Conservation (phyloP, 1,284 basidiomycete species). For the Peniophora sp. region DNA sequence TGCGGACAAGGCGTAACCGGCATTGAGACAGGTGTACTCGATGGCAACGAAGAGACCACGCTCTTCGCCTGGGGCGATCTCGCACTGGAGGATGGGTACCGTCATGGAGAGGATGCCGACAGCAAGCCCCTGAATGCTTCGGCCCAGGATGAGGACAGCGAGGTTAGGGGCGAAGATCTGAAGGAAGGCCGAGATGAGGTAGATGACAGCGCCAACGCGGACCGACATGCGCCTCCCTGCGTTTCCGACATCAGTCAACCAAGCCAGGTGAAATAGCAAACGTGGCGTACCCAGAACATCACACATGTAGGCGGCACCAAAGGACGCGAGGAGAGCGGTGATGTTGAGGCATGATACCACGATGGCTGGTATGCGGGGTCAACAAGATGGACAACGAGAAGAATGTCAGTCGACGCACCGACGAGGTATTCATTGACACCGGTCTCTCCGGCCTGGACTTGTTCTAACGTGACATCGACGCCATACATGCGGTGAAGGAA, state of each 20-base stretch:
- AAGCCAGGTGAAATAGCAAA: no score
- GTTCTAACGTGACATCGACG: slow-evolving; percentile 28
- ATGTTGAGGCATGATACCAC: slow-evolving; percentile 43
- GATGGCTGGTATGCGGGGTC: slow-evolving; percentile 29
- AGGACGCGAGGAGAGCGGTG: slow-evolving; percentile 39
- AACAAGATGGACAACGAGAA: not conserved
- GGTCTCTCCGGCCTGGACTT: slow-evolving; percentile 32
- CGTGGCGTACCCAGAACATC: slow-evolving; percentile 41
- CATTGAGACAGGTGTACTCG: slow-evolving; percentile 44
- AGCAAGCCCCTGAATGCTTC: slow-evolving; percentile 38
- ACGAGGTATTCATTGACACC: slow-evolving; percentile 39
- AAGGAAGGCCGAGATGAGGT: slow-evolving; percentile 38
- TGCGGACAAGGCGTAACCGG: slow-evolving; percentile 40
- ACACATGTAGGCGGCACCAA: slow-evolving; percentile 38
- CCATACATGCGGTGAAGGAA: slow-evolving; percentile 43
- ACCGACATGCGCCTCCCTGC: slow-evolving; percentile 42
- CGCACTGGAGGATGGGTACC: slow-evolving; percentile 43
- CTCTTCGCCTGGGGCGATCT: slow-evolving; percentile 44
- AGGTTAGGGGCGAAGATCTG: slow-evolving; percentile 38
- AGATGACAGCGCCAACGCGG: slow-evolving; percentile 38
- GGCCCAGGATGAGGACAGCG: slow-evolving; percentile 32
- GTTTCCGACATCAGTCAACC: no score
- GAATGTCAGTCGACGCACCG: slow-evolving; percentile 22
- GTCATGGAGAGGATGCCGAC: slow-evolving; percentile 48
- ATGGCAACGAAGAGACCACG: slow-evolving; percentile 44